These are phyloP conservation scores for Magnolia kwangsiensis DNA, from an alignment of 164 flowering plant species.

Conservation along the genomic window DNA sequence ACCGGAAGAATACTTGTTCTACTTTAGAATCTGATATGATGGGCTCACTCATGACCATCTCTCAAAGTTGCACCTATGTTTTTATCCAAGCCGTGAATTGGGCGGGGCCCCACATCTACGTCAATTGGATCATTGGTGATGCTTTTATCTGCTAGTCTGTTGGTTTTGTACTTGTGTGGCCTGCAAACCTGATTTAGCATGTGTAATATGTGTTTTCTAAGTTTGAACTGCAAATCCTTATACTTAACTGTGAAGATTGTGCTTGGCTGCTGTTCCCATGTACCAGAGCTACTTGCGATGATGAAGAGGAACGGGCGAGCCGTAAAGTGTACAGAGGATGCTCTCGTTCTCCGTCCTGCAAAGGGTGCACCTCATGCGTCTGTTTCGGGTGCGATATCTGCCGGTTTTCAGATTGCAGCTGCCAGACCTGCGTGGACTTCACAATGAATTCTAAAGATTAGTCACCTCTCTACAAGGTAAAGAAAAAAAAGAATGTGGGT, in stretches of 20 bases:
- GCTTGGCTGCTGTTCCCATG: background rate
- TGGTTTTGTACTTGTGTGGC: no score
- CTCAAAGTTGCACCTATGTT: no score
- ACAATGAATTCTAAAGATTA: conserved; percentile 48
- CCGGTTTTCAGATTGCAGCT: conserved; percentile 78
- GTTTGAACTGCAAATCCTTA: background rate
- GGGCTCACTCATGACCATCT: no score
- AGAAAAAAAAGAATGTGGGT: conserved; percentile 8
- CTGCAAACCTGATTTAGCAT: no score
- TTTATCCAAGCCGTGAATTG: no score
- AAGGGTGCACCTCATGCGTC: conserved; percentile 81
- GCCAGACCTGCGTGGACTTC: conserved; percentile 87
- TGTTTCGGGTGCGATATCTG: conserved; percentile 85
- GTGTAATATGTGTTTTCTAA: no score
- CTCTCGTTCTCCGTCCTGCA: conserved; percentile 60
- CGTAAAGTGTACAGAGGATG: conserved; percentile 79
- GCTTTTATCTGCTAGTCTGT: no score
- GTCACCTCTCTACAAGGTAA: background rate
- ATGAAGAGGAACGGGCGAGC: conserved; percentile 78
- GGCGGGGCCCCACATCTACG: no score
- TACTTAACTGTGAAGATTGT: background rate
- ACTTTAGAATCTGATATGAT: no score
- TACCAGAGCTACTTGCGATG: conserved; percentile 59
- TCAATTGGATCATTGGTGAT: no score
- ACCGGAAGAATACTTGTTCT: no score